Evolutionary conservation across 2,329 filamentous ascomycete genomes (phyloP).

Genomic region (Remersonia thermophila): DNA sequence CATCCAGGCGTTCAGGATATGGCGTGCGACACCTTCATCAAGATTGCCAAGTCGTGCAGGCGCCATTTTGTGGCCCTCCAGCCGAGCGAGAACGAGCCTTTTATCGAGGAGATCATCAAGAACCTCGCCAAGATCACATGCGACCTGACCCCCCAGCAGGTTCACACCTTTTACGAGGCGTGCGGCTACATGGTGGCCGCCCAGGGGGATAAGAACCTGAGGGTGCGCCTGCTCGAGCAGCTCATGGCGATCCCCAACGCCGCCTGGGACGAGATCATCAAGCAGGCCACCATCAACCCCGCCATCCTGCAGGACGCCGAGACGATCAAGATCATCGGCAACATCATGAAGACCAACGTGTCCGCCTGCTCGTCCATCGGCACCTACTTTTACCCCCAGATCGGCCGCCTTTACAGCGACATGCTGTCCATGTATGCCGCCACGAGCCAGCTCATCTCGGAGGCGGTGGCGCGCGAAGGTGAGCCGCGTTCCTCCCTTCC

Average conservation of each 20-base stretch:
- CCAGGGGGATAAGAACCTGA: conserved; percentile 86
- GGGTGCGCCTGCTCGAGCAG: conserved; percentile 82
- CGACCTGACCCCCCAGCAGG: conserved; percentile 89
- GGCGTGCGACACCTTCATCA: conserved; percentile 99
- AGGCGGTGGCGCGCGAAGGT: conserved; percentile 79
- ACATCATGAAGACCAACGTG: conserved; percentile 99
- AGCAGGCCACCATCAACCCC: conserved; percentile 72
- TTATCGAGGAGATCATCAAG: conserved; percentile 96
- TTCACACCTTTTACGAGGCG: conserved; percentile 97
- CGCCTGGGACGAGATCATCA: conserved; percentile 93
- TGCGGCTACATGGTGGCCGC: conserved; percentile 99
- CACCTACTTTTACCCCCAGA: conserved; percentile 94
- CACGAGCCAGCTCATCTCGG: conserved; percentile 90
- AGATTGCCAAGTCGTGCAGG: conserved; percentile 96
- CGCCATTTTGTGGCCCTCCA: conserved; percentile 95
- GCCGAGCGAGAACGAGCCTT: conserved; percentile 85
- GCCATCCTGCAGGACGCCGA: conserved; percentile 81
- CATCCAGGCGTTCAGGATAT: conserved; percentile 89
- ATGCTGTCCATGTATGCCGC: conserved; percentile 99
- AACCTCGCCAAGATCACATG: conserved; percentile 93
- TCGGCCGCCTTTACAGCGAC: conserved; percentile 92
- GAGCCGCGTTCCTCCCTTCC: conserved; percentile 20
- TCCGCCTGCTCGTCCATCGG: conserved; percentile 96
- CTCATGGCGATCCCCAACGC: conserved; percentile 88
- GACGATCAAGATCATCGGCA: conserved; percentile 96